Evolutionary conservation across 768 basidiomycete genomes (phyloP), one percentile per base, ranked within the genome.

Genomic region (Pisolithus orientalis): DNA sequence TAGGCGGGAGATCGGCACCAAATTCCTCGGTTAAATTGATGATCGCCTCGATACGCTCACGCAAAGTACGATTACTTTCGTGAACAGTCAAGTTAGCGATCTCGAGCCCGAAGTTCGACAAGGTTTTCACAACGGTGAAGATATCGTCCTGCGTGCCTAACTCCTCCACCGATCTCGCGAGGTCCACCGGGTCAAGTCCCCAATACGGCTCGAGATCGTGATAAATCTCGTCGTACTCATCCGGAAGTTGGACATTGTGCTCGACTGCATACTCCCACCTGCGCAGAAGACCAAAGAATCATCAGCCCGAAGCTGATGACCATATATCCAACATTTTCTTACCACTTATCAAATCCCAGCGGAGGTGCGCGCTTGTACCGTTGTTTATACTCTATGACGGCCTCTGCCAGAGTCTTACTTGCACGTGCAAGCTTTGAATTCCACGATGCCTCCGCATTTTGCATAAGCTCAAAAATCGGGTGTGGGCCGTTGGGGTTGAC

Each of bases 221-320:
- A 50, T 65, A 57, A 44, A 77, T 76, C 53, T 75, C 73, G 57
- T 77, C 75, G 43, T 78, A 77, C 50, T 77, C 75, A 52, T 77
- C 77, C 16, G 69, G 71, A 1, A 77, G 64, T 39, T 67, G 72
- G 3, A 77, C 67, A 29, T 68, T 55, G 54, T 78, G 57, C 44
- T 56, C 54, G n/a, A 65, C 60, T 5, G 70, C 71, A 51, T 73
- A 78, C 24, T 65, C 56, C 75, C 75, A 77, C 75, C 74, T 68
- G n/a, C 14, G 16, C 16, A 13, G 2, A 45, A 24, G 9, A 31
- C 6, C 3, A 34, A 3, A 21, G 16, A 28, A 9, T 11, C 21
- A 2, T 14, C 11, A 16, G 13, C 14, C 31, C 1, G 21, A 21
- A 21, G 21, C 21, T 16, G 21, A 10, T 3, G 17, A 17, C 9